These are phyloP conservation scores for Periconia sp. DNA, from an alignment of 2,329 filamentous ascomycete genomes.

Conservation along the genomic window DNA sequence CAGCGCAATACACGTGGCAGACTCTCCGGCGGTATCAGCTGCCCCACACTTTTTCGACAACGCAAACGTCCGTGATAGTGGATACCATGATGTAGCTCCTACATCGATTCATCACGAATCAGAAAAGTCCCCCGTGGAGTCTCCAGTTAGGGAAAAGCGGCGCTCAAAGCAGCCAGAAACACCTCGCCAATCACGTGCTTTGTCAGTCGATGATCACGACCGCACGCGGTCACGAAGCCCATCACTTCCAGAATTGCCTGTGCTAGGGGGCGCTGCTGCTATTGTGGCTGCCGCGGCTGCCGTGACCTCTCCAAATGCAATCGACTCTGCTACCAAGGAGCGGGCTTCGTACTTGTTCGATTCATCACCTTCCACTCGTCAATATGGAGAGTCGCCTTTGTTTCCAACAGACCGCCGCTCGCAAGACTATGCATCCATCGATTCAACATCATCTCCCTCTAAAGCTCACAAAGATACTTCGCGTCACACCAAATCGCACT, in stretches of 20 bases:
- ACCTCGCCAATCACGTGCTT: conserved; percentile 8
- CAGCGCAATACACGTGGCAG: conserved; percentile 48
- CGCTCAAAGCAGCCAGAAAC: conserved; percentile 26
- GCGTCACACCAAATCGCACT: conserved; percentile 7
- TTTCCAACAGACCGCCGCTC: conserved; percentile 20
- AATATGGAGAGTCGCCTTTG: conserved; percentile 31
- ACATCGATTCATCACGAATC: conserved; percentile 14
- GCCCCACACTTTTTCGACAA: conserved; percentile 27
- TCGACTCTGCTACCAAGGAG: conserved; percentile 39
- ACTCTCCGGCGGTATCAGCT: conserved; percentile 43
- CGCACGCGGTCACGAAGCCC: conserved; percentile 21
- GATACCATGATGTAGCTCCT: conserved; percentile 39
- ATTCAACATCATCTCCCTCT: background rate
- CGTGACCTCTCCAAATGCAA: conserved; percentile 25
- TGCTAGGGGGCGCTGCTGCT: conserved; percentile 3
- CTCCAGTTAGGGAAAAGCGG: conserved; percentile 16
- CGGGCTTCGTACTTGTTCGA: conserved; percentile 40
- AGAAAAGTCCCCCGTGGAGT: conserved; percentile 18
- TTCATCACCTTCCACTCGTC: conserved; percentile 40
- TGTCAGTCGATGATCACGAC: conserved; percentile 9
- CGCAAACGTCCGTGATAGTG: conserved; percentile 45
- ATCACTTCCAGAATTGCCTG: conserved; percentile 25
- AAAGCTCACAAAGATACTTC: conserved; percentile 11
- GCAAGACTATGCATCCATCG: conserved; percentile 10
- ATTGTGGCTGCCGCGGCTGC: background rate